A percentile compares a stretch with the other conserved stretches of the same genome.
Conservation (phyloP, 1,284 basidiomycete genomes). For the Phaffia rhodozyma region DNA sequence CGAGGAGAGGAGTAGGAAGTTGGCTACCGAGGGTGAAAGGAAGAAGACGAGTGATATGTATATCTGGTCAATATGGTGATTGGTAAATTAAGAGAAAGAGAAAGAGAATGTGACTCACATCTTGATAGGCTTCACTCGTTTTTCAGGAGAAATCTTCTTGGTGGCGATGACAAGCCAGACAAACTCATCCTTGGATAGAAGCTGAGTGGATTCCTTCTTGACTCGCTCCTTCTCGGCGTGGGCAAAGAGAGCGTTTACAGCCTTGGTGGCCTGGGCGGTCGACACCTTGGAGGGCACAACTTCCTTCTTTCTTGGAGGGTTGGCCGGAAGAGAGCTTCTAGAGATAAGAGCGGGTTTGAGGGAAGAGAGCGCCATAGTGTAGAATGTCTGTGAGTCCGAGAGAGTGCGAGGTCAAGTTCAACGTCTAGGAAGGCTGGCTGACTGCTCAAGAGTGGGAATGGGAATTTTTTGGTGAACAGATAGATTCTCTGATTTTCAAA, state of each 20-base stretch:
- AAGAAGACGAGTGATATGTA: neutral
- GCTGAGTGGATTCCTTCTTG: conserved; percentile 56
- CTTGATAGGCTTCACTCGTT: conserved; percentile 65
- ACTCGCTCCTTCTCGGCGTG: conserved; percentile 54
- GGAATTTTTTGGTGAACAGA: neutral
- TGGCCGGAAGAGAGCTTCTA: neutral
- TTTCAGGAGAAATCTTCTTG: conserved; percentile 62
- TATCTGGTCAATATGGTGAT: conserved; percentile 16
- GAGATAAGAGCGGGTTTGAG: conserved; percentile 1
- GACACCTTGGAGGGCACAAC: conserved; percentile 43
- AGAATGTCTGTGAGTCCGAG: neutral
- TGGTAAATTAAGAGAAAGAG: neutral
- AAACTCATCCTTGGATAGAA: conserved; percentile 68
- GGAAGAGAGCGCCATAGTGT: neutral
- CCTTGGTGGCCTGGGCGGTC: conserved; percentile 57
- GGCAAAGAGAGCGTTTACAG: conserved; percentile 59
- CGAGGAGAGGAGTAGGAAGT: conserved; percentile 67
- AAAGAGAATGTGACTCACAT: conserved; percentile 48
- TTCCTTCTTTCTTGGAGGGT: conserved; percentile 1
- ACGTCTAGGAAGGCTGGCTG: neutral
- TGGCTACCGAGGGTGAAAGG: conserved; percentile 41
- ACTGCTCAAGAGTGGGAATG: neutral
- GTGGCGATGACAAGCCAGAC: conserved; percentile 76
- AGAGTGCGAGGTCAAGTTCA: neutral
- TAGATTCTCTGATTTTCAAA: neutral